These are phyloP conservation scores for Pulveroboletus sp. DNA, from an alignment of 768 basidiomycete genomes.

Conservation along the genomic window DNA sequence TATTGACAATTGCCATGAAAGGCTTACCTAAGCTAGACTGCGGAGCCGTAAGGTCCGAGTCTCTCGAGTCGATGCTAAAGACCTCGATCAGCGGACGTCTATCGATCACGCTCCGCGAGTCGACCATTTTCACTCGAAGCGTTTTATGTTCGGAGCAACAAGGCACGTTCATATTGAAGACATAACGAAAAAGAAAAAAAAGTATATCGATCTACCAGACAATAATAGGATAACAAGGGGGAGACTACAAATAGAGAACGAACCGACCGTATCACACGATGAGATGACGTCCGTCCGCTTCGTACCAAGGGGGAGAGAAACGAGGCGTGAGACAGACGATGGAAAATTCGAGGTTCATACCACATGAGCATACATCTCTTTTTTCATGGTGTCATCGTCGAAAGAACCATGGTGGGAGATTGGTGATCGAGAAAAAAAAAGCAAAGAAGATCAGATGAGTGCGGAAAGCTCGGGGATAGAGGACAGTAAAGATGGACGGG, in stretches of 20 bases:
- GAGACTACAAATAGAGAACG: slow-evolving; percentile 9
- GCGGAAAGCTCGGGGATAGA: slow-evolving; percentile 15
- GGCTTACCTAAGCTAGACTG: too few relatives aligned
- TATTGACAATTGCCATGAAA: too few relatives aligned
- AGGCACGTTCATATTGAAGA: slow-evolving; percentile 21
- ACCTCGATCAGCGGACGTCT: too few relatives aligned
- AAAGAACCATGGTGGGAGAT: slow-evolving; percentile 10
- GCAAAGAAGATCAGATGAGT: slow-evolving; percentile 27
- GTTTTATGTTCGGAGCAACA: too few relatives aligned
- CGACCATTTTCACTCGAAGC: too few relatives aligned
- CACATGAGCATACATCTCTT: slow-evolving; percentile 21
- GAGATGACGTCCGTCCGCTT: slow-evolving; percentile 14
- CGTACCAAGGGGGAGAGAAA: slow-evolving; percentile 18
- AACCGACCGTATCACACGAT: slow-evolving; percentile 34
- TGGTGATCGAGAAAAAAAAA: slow-evolving; percentile 10
- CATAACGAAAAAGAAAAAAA: neutral
- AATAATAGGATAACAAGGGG: neutral
- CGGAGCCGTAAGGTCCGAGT: too few relatives aligned
- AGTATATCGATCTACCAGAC: slow-evolving; percentile 6
- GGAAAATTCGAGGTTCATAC: slow-evolving; percentile 23
- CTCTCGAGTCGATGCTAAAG: too few relatives aligned
- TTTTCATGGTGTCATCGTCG: slow-evolving; percentile 10
- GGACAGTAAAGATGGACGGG: slow-evolving; percentile 32
- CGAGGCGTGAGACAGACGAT: slow-evolving; percentile 18
- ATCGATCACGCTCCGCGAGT: too few relatives aligned